Conservation (phyloP, 2,329 filamentous ascomycete genomes). For the Lachnellula suecica region DNA sequence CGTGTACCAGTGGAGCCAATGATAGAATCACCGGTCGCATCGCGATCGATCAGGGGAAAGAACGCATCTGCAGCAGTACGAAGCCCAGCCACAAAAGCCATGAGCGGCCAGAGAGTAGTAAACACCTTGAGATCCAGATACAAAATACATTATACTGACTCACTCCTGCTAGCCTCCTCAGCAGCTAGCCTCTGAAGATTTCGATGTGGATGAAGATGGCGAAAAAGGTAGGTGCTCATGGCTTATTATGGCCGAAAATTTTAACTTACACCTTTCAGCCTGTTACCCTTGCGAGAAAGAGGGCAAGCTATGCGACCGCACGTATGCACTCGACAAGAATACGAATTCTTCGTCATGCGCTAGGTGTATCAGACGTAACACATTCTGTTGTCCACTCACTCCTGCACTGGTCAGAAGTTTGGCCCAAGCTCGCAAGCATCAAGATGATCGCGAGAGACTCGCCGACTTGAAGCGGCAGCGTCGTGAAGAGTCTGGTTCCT, state of each 20-base stretch:
- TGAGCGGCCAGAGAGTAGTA: too few species aligned
- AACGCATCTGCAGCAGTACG: too few species aligned
- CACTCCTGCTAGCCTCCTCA: too few species aligned
- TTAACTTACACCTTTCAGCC: background rate
- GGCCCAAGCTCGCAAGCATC: background rate
- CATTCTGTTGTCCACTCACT: background rate
- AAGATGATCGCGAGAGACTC: background rate
- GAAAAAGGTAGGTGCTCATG: background rate
- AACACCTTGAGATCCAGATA: too few species aligned
- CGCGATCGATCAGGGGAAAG: too few species aligned
- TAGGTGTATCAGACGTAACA: background rate
- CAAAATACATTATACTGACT: too few species aligned
- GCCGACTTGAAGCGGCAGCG: conserved; percentile 3
- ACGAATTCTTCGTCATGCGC: background rate
- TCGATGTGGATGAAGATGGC: conserved; percentile 4
- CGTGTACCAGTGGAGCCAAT: too few species aligned
- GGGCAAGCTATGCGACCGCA: conserved; percentile 6
- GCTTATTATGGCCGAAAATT: background rate
- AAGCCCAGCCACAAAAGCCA: too few species aligned
- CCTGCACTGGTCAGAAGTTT: background rate
- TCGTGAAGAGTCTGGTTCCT: conserved; percentile 4
- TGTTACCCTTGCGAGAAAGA: conserved; percentile 7
- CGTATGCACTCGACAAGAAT: background rate
- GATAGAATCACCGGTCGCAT: too few species aligned
- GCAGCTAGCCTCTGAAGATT: background rate